A percentile compares a stretch with the other conserved stretches of the same genome.
These are phyloP conservation scores for Lecanosticta acicola DNA, from an alignment of 2,329 filamentous ascomycete species.

Conservation along the genomic window DNA sequence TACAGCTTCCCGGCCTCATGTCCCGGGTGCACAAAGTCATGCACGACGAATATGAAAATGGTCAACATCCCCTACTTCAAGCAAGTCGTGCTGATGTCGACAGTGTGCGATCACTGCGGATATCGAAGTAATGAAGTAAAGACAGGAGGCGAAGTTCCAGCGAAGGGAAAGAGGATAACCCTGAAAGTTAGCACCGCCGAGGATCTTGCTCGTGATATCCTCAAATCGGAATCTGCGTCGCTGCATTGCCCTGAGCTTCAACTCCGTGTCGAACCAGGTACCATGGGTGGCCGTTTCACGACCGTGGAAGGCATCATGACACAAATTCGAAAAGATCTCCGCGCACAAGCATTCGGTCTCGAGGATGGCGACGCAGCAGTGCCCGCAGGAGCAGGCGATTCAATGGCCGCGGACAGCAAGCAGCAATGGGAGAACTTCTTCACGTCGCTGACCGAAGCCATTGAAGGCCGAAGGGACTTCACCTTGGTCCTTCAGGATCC, in stretches of 20 bases:
- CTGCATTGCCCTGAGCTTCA: conserved; percentile 82
- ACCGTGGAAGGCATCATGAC: conserved; percentile 91
- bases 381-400: conserved; percentile 58
- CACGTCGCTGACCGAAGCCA: conserved; percentile 65
- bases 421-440: conserved; percentile 79
- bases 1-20: conserved; percentile 90
- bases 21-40: conserved; percentile 80
- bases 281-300: conserved; percentile 91
- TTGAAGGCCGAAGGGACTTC: conserved; percentile 73
- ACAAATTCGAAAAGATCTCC: conserved; percentile 85
- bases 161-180: conserved; percentile 76
- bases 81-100: conserved; percentile 93
- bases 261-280: conserved; percentile 85
- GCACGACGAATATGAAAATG: conserved; percentile 96
- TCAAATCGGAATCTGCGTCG: conserved; percentile 90
- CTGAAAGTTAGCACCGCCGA: conserved; percentile 62
- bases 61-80: conserved; percentile 98
- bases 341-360: conserved; percentile 77
- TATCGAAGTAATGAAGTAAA: conserved; percentile 94
- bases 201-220: conserved; percentile 85
- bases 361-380: conserved; percentile 47
- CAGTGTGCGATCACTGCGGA: conserved; percentile 83
- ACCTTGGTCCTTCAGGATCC: conserved; percentile 81
- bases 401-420: conserved; percentile 61
- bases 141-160: conserved; percentile 87